phyloP scores from a whole-genome alignment of 352 stramenopile species.

The Globisporangium middletonii region DNA sequence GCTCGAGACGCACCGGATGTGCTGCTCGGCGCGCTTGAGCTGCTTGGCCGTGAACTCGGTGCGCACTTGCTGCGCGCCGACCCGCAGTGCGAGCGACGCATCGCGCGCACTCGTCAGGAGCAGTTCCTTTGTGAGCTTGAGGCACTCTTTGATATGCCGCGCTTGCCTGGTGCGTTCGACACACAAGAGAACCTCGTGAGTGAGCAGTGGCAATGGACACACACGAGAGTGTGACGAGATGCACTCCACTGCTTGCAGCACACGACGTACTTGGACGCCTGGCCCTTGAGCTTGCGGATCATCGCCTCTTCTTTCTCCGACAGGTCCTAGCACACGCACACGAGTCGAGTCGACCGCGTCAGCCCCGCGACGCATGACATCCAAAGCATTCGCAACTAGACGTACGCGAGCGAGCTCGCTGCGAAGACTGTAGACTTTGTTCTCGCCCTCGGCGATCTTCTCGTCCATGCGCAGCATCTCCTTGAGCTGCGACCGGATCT shows the following conservation, averaged over 20 bases:
- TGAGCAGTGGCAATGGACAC: constrained; percentile 3
- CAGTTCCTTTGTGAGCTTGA: constrained; percentile 48
- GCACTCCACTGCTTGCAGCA: not conserved
- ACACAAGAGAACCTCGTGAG: constrained; percentile 1
- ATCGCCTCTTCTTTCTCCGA: constrained; percentile 74
- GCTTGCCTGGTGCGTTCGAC: constrained; percentile 32
- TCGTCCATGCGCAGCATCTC: constrained; percentile 66
- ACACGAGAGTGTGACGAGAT: not conserved
- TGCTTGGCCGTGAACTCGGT: constrained; percentile 59
- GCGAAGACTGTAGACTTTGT: constrained; percentile 63
- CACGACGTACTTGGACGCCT: constrained; percentile 54
- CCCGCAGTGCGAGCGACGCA: constrained; percentile 40
- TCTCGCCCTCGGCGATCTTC: constrained; percentile 62
- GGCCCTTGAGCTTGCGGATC: constrained; percentile 66
- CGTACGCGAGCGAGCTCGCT: constrained; percentile 66
- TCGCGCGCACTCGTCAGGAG: constrained; percentile 43
- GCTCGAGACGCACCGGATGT: constrained; percentile 30
- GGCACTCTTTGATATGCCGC: constrained; percentile 58
- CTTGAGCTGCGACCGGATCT: constrained; percentile 68
- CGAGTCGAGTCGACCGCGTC: not conserved
- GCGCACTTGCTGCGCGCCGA: constrained; percentile 62
- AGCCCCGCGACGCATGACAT: not conserved
- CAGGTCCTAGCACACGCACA: constrained; percentile 34
- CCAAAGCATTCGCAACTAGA: not conserved
- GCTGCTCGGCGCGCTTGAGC: constrained; percentile 43